These are phyloP conservation scores for Linnemannia elongata DNA, from an alignment of 192 early-diverging fungal species.

Conservation along the genomic window DNA sequence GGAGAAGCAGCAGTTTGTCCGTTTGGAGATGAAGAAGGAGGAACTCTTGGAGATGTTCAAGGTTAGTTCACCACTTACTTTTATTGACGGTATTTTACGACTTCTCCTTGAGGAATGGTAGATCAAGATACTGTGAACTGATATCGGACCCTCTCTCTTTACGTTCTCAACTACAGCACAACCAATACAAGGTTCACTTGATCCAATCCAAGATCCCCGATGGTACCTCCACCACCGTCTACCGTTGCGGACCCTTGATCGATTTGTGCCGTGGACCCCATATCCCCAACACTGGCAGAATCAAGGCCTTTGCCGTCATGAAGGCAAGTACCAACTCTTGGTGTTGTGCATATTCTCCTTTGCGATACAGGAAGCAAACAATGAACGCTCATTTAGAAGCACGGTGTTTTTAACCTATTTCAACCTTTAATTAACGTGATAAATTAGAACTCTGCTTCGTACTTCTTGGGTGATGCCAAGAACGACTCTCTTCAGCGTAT, in stretches of 20 bases:
- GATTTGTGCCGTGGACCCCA: conserved; percentile 98
- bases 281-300: conserved; percentile 92
- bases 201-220: conserved; percentile 94
- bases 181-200: conserved; percentile 97
- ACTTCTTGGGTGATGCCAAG: conserved; percentile 97
- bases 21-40: conserved; percentile 90
- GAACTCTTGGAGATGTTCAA: conserved; percentile 97
- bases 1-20: conserved; percentile 96
- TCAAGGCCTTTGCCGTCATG: conserved; percentile 92
- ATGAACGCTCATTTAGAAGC: too few species aligned
- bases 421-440: neutral
- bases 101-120: neutral
- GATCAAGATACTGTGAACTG: neutral
- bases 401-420: neutral
- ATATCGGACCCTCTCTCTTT: neutral
- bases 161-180: conserved; percentile 66
- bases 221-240: conserved; percentile 95
- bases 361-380: neutral
- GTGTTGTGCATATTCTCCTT: neutral
- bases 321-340: conserved; percentile 65
- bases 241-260: conserved; percentile 98
- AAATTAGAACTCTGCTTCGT: conserved; percentile 93
- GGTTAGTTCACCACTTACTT: conserved; percentile 14
- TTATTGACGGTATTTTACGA: neutral
- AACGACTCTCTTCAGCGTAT: conserved; percentile 99